Percentiles rank a stretch among this genome's conserved stretches.
phyloP scores from a whole-genome alignment of 108 stramenopile genomes.

The Pseudonitzschia multistriata region DNA sequence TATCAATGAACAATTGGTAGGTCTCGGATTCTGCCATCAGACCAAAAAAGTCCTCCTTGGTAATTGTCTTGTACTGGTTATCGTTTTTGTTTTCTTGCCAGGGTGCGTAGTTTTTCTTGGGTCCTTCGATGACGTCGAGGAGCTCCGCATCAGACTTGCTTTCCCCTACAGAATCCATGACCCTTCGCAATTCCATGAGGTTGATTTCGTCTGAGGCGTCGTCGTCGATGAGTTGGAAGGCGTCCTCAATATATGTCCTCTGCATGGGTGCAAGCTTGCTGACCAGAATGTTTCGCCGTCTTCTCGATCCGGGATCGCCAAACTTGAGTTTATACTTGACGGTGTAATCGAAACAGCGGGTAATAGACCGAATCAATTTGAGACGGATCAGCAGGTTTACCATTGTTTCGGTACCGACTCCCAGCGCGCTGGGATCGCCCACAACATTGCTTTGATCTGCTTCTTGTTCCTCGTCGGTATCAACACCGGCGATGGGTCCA shows the following conservation, averaged over 20 bases:
- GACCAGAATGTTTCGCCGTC: conserved; percentile 64
- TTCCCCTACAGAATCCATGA: conserved; percentile 53
- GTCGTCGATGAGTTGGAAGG: conserved; percentile 69
- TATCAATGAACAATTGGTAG: conserved; percentile 79
- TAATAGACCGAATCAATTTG: conserved; percentile 68
- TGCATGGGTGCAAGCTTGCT: conserved; percentile 57
- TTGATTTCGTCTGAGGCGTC: conserved; percentile 58
- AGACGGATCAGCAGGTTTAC: conserved; percentile 51
- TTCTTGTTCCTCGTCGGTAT: conserved; percentile 55
- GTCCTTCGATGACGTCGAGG: conserved; percentile 52
- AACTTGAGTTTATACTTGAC: conserved; percentile 58
- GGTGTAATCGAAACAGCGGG: conserved; percentile 81
- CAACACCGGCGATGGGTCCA: conserved; percentile 57
- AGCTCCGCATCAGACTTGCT: conserved; percentile 49
- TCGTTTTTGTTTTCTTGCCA: conserved; percentile 17
- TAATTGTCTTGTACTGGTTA: conserved; percentile 57
- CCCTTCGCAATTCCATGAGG: conserved; percentile 61
- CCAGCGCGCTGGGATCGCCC: conserved; percentile 5
- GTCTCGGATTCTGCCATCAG: conserved; percentile 89
- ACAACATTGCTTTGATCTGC: not conserved
- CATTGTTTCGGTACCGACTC: conserved; percentile 29
- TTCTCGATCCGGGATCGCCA: conserved; percentile 59
- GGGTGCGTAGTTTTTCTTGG: not conserved
- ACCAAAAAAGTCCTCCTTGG: conserved; percentile 70
- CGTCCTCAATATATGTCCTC: conserved; percentile 61